phyloP scores from a whole-genome alignment of 179 eudicot species.

The Heliamphora pulchella region DNA sequence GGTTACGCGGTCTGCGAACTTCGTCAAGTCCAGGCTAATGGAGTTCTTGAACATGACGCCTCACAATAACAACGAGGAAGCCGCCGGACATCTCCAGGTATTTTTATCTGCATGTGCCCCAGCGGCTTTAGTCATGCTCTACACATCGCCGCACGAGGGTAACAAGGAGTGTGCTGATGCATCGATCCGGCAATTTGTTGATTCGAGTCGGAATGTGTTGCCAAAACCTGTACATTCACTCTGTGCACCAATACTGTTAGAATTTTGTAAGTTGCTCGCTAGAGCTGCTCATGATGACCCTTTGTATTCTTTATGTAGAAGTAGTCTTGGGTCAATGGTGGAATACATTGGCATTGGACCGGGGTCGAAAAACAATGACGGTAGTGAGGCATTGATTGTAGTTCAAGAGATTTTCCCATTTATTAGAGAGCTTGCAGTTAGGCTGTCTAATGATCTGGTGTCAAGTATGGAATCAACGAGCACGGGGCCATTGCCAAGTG shows the following conservation, averaged over 20 bases:
- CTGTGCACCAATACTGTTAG: slow-evolving; percentile 48
- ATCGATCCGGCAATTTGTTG: slow-evolving; percentile 40
- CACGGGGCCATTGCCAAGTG: slow-evolving; percentile 26
- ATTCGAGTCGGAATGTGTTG: slow-evolving; percentile 19
- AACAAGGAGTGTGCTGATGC: slow-evolving; percentile 40
- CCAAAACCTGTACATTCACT: slow-evolving; percentile 13
- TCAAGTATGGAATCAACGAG: slow-evolving; percentile 15
- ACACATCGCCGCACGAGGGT: slow-evolving; percentile 32
- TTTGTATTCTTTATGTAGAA: slow-evolving; percentile 56
- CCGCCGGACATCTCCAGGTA: slow-evolving; percentile 34
- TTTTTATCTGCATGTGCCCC: slow-evolving; percentile 50
- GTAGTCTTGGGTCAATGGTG: slow-evolving; percentile 52
- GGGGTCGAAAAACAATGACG: background rate
- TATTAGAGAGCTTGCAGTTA: slow-evolving; percentile 46
- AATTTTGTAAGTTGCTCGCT: slow-evolving; percentile 59
- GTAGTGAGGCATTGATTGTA: slow-evolving; percentile 12
- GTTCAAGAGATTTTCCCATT: slow-evolving; percentile 48
- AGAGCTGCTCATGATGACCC: slow-evolving; percentile 29
- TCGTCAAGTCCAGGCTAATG: slow-evolving; percentile 14
- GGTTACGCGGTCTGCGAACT: background rate
- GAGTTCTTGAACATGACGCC: slow-evolving; percentile 25
- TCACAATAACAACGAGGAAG: slow-evolving; percentile 12
- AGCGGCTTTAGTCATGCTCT: slow-evolving; percentile 58
- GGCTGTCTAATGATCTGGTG: slow-evolving; percentile 30
- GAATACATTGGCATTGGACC: slow-evolving; percentile 19